These are phyloP conservation scores for Coccomyxa sp. DNA, from an alignment of 139 green algal genomes.

Conservation along the genomic window DNA sequence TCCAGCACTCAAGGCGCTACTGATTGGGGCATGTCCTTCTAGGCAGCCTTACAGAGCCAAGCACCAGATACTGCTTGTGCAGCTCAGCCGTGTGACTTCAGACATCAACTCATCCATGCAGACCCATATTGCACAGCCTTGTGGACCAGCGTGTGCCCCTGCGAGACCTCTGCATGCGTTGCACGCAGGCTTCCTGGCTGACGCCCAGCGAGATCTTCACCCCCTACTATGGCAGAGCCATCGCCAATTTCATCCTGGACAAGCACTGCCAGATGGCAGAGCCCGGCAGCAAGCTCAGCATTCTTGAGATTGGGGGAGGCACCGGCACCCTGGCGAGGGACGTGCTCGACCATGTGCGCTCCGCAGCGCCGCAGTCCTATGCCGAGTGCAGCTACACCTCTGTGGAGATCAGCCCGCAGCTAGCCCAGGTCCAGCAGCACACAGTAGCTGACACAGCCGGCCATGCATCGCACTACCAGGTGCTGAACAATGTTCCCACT, in stretches of 20 bases:
- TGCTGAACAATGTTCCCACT: no score
- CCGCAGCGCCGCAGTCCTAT: slow-evolving; percentile 46
- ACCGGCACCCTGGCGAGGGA: slow-evolving; percentile 70
- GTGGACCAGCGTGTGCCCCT: no score
- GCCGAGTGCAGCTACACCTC: slow-evolving; percentile 51
- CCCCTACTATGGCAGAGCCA: slow-evolving; percentile 61
- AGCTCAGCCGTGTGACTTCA: no score
- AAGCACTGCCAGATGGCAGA: slow-evolving; percentile 21
- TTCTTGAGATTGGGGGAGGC: slow-evolving; percentile 78
- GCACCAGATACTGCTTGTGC: no score
- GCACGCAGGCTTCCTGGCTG: slow-evolving; percentile 53
- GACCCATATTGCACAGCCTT: no score
- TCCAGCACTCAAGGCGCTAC: no score
- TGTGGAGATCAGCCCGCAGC: slow-evolving; percentile 61
- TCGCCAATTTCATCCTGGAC: slow-evolving; percentile 44
- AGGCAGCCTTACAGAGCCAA: no score
- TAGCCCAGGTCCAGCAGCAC: slow-evolving; percentile 54
- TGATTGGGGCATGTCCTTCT: no score
- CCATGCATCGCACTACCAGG: slow-evolving; percentile 32
- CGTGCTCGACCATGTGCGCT: slow-evolving; percentile 66
- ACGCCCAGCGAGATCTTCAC: slow-evolving; percentile 82
- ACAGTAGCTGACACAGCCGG: slow-evolving; percentile 30
- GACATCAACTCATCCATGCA: no score
- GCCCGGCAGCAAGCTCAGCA: slow-evolving; percentile 35
- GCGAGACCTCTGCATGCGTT: no score